phyloP scores from a whole-genome alignment of 2,329 filamentous ascomycete genomes.

The Annulohypoxylon truncatum region DNA sequence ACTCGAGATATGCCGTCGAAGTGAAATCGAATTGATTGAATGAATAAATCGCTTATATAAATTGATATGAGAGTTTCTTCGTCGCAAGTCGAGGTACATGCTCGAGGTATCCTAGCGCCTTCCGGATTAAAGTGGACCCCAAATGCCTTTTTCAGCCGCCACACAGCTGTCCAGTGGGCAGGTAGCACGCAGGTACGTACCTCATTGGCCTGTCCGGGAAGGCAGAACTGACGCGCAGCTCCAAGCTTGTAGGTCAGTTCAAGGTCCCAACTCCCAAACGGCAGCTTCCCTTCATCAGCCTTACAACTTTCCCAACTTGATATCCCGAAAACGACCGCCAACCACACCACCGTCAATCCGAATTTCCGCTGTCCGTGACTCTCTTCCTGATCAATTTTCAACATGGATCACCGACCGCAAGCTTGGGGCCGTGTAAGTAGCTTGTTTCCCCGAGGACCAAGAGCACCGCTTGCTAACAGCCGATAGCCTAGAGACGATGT shows the following conservation, averaged over 20 bases:
- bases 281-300: slow-evolving; percentile 17
- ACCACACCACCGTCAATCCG: slow-evolving; percentile 5
- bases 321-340: slow-evolving; percentile 13
- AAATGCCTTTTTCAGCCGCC: slow-evolving; percentile 8
- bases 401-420: slow-evolving; percentile 79
- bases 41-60: background rate
- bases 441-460: slow-evolving; percentile 6
- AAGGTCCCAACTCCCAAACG: slow-evolving; percentile 20
- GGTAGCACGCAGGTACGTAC: slow-evolving; percentile 1
- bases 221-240: slow-evolving; percentile 49
- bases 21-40: background rate
- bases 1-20: background rate
- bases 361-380: slow-evolving; percentile 21
- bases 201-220: slow-evolving; percentile 14
- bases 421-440: slow-evolving; percentile 76
- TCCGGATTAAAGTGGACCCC: slow-evolving; percentile 10
- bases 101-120: background rate
- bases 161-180: slow-evolving; percentile 14
- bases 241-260: slow-evolving; percentile 27
- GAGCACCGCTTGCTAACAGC: slow-evolving; percentile 51
- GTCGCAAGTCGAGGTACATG: background rate
- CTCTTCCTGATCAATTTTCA: background rate
- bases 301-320: slow-evolving; percentile 8
- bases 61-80: slow-evolving; percentile 5
- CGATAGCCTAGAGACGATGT: slow-evolving; percentile 92